Evolutionary conservation across 495 filamentous ascomycete species (phyloP).

Genomic region (Chaetomium fimeti): DNA sequence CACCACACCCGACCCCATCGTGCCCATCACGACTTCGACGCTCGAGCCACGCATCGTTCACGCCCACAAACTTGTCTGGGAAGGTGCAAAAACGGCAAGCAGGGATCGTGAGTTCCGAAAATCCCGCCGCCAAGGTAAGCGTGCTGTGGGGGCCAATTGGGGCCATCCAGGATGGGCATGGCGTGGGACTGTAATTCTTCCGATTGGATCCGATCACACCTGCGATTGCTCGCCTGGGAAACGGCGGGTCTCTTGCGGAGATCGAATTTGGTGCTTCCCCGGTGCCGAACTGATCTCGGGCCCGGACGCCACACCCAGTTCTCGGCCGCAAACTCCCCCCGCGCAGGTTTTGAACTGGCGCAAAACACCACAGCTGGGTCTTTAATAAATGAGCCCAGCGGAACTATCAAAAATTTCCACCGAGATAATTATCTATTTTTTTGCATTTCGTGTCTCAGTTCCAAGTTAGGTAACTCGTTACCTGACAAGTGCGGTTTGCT

Average conservation of each 20-base stretch:
- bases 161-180: slow-evolving; percentile 18
- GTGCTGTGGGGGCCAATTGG: slow-evolving; percentile 24
- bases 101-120: slow-evolving; percentile 14
- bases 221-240: not conserved
- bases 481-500: too few relatives aligned
- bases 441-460: too few relatives aligned
- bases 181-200: slow-evolving; percentile 23
- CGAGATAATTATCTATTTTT: too few relatives aligned
- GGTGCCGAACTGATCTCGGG: slow-evolving; percentile 15
- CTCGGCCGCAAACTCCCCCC: not conserved
- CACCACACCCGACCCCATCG: not conserved
- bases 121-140: slow-evolving; percentile 25
- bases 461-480: too few relatives aligned
- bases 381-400: not conserved
- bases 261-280: not conserved
- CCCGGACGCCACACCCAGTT: not conserved
- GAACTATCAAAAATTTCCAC: not conserved
- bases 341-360: not conserved
- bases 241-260: not conserved
- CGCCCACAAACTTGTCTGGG: not conserved
- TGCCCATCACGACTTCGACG: not conserved
- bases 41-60: not conserved
- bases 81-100: not conserved
- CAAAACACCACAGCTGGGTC: not conserved
- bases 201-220: slow-evolving; percentile 26